Evolutionary conservation across 2,329 filamentous ascomycete genomes (phyloP).

Genomic region (Pseudovirgaria hyperparasitica): DNA sequence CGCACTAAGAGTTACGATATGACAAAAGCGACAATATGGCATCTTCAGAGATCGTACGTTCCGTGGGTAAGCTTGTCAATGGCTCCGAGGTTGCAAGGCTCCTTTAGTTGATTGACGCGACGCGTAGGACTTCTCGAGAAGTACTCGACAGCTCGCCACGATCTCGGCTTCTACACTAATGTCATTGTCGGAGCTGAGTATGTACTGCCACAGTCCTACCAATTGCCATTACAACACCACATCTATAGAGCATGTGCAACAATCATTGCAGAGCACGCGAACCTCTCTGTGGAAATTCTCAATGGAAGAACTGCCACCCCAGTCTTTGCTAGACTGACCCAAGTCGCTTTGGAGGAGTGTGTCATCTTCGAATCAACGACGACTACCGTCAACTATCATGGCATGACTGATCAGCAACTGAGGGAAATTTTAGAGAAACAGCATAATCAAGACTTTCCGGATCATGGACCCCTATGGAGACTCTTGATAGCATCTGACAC

Average conservation of each 20-base stretch:
- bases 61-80: too few species aligned
- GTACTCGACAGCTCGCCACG: constrained; percentile 30
- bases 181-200: constrained; percentile 29
- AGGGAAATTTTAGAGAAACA: constrained; percentile 27
- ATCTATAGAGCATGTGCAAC: constrained; percentile 23
- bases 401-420: constrained; percentile 25
- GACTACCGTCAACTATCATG: constrained; percentile 11
- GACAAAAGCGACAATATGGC: too few species aligned
- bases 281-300: constrained; percentile 30
- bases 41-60: too few species aligned
- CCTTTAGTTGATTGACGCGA: too few species aligned
- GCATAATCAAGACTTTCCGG: constrained; percentile 27
- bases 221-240: constrained; percentile 14
- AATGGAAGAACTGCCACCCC: constrained; percentile 27
- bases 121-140: constrained; percentile 33
- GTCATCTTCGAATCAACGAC: constrained; percentile 21
- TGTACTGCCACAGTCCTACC: constrained; percentile 13
- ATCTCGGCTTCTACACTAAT: constrained; percentile 32
- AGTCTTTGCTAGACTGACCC: constrained; percentile 32
- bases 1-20: too few species aligned
- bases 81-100: too few species aligned
- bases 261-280: constrained; percentile 28
- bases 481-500: constrained; percentile 24
- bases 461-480: constrained; percentile 31
- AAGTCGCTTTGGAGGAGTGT: constrained; percentile 27